These are phyloP conservation scores for Wickerhamiella azyma DNA, from an alignment of 805 yeast species.

Conservation along the genomic window DNA sequence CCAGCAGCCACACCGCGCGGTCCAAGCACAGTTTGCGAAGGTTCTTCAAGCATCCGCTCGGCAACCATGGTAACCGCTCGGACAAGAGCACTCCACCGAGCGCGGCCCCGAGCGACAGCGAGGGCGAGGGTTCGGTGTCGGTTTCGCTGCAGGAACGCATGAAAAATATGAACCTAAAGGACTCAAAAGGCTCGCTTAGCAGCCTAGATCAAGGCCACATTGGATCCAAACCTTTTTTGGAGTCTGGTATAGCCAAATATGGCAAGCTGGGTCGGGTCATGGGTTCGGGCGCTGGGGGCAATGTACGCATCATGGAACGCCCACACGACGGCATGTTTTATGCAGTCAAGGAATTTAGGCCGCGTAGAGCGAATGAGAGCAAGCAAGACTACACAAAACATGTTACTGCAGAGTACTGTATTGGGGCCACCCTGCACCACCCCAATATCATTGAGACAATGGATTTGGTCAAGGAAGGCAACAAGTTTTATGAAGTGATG, in stretches of 20 bases:
- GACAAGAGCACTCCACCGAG: not conserved
- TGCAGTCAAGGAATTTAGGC: slow-evolving; percentile 79
- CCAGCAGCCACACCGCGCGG: not conserved
- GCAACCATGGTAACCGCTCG: no score
- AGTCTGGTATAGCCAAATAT: slow-evolving; percentile 42
- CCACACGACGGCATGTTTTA: slow-evolving; percentile 46
- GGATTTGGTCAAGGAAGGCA: slow-evolving; percentile 61
- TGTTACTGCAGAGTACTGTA: slow-evolving; percentile 67
- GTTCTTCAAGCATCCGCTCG: not conserved
- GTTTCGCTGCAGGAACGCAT: not conserved
- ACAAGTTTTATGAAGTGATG: slow-evolving; percentile 63
- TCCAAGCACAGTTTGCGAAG: slow-evolving; percentile 5
- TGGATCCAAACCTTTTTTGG: slow-evolving; percentile 27
- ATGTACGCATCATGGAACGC: slow-evolving; percentile 66
- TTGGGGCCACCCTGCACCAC: slow-evolving; percentile 68
- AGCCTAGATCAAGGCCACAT: slow-evolving; percentile 7
- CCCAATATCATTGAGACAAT: slow-evolving; percentile 68
- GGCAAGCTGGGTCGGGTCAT: slow-evolving; percentile 60
- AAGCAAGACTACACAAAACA: slow-evolving; percentile 60
- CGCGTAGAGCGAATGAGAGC: slow-evolving; percentile 46
- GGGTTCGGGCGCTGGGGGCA: slow-evolving; percentile 93
- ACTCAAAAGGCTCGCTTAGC: not conserved
- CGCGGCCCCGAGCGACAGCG: slow-evolving; percentile 6
- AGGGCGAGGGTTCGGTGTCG: not conserved
- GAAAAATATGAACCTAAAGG: not conserved